Conservation (phyloP, 306 rosid genomes). For the Quercus agrifolia region DNA sequence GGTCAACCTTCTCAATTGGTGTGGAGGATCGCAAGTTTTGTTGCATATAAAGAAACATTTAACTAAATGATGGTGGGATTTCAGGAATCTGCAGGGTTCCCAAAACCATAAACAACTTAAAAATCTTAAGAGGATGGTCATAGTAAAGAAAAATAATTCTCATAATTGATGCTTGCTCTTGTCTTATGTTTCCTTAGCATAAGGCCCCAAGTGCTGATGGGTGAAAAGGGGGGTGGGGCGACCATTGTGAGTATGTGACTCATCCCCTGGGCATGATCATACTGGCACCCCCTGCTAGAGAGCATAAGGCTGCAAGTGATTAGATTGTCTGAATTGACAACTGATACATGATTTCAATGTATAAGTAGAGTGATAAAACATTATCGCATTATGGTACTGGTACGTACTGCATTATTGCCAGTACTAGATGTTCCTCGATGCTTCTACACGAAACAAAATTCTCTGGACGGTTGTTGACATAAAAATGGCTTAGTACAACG, state of each 20-base stretch:
- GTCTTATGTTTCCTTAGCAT: constrained; percentile 67
- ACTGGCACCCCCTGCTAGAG: no score
- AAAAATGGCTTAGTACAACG: no score
- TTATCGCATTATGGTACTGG: constrained; percentile 2
- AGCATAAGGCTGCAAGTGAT: constrained; percentile 45
- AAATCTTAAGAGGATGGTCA: constrained; percentile 12
- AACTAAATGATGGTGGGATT: constrained; percentile 34
- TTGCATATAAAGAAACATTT: constrained; percentile 43
- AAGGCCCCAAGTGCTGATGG: constrained; percentile 28
- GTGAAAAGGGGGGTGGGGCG: no score
- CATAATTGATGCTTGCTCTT: constrained; percentile 24
- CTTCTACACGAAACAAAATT: neutral
- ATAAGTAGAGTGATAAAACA: constrained; percentile 10
- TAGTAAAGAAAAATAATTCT: constrained; percentile 33
- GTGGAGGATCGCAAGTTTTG: constrained; percentile 18
- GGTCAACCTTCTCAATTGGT: neutral
- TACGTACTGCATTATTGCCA: neutral
- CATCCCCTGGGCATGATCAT: accelerated
- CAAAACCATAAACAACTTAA: constrained; percentile 21
- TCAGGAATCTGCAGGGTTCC: constrained; percentile 25
- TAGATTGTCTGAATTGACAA: constrained; percentile 43
- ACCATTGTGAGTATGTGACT: no score
- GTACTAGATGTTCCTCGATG: neutral
- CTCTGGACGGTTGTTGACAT: neutral
- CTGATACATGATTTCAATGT: constrained; percentile 26